Evolutionary conservation across 1,284 basidiomycete species (phyloP).

Genomic region (Macrocybe sp.): DNA sequence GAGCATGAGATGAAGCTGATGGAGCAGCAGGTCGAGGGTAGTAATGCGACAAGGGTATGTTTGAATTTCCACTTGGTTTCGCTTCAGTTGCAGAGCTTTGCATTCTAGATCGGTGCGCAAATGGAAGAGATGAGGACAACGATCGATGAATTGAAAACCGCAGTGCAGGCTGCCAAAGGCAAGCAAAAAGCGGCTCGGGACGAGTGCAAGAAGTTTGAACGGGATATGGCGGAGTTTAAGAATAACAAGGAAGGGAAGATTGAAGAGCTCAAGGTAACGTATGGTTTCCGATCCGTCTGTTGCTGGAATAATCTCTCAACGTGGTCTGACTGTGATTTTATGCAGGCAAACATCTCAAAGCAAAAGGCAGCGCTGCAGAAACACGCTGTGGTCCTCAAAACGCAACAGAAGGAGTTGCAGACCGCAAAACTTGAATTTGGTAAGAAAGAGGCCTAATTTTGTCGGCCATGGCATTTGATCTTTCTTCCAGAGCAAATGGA

Average conservation of each 20-base stretch:
- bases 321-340: not conserved
- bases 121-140: constrained; percentile 70
- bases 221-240: constrained; percentile 98
- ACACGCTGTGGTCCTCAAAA: constrained; percentile 78
- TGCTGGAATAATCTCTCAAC: no score
- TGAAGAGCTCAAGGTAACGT: constrained; percentile 81
- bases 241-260: constrained; percentile 98
- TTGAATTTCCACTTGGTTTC: not conserved
- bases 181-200: constrained; percentile 75
- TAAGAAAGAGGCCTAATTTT: constrained; percentile 29
- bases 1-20: constrained; percentile 82
- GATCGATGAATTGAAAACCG: constrained; percentile 63
- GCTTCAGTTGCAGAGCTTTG: not conserved
- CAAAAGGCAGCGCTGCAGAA: constrained; percentile 83
- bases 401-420: constrained; percentile 85
- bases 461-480: not conserved
- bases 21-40: constrained; percentile 83
- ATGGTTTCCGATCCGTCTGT: no score
- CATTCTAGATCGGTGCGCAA: constrained; percentile 69
- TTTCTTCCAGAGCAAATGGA: constrained; percentile 71
- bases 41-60: constrained; percentile 83
- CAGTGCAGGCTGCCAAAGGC: constrained; percentile 64
- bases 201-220: constrained; percentile 85
- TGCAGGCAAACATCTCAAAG: constrained; percentile 71
- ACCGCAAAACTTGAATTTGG: constrained; percentile 85